phyloP scores from a whole-genome alignment of 345 rosid species.

The Eucalyptus urophylla region DNA sequence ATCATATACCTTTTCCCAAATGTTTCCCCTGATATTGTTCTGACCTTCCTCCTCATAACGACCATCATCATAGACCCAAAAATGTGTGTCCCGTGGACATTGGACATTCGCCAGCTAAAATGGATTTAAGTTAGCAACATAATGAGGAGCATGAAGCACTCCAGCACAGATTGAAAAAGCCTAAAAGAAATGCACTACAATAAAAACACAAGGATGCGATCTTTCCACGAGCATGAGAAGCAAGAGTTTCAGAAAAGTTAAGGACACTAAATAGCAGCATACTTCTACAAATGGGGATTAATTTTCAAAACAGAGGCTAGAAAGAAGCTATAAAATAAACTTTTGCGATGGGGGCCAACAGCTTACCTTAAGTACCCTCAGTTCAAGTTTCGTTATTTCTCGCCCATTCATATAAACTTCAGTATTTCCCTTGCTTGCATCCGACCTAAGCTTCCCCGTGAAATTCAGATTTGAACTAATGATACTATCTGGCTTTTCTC shows the following conservation, averaged over 20 bases:
- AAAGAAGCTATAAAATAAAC: background rate
- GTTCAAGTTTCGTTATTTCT: slow-evolving; percentile 83
- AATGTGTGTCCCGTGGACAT: slow-evolving; percentile 76
- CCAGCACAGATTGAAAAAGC: background rate
- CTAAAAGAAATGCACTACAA: background rate
- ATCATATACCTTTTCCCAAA: slow-evolving; percentile 64
- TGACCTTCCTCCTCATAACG: slow-evolving; percentile 88
- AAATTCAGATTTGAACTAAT: slow-evolving; percentile 89
- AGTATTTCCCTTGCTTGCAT: slow-evolving; percentile 84
- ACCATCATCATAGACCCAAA: slow-evolving; percentile 85
- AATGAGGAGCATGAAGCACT: background rate
- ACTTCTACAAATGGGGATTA: background rate
- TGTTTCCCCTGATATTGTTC: slow-evolving; percentile 71
- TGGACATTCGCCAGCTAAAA: slow-evolving; percentile 64
- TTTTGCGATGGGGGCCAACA: background rate
- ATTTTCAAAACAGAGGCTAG: background rate
- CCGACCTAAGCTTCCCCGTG: slow-evolving; percentile 55
- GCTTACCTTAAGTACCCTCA: slow-evolving; percentile 69
- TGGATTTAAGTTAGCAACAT: background rate
- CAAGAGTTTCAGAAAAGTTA: background rate
- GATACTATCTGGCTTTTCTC: slow-evolving; percentile 80
- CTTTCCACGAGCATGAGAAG: background rate
- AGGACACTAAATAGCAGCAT: background rate
- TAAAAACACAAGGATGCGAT: background rate
- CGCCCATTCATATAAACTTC: slow-evolving; percentile 90